These are phyloP conservation scores for Daldinia grandis DNA, from an alignment of 495 filamentous ascomycete genomes.

Conservation along the genomic window DNA sequence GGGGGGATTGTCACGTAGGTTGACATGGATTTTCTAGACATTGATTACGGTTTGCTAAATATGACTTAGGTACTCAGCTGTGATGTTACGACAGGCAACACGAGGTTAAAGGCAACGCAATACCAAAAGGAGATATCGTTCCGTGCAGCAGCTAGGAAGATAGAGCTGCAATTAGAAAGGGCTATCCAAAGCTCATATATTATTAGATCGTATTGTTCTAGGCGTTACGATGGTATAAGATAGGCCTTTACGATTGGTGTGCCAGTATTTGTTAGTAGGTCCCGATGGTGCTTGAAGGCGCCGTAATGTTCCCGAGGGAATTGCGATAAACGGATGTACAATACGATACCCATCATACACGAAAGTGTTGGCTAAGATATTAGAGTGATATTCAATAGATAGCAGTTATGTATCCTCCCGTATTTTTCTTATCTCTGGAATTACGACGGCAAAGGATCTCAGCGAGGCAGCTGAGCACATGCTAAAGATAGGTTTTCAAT, in stretches of 20 bases:
- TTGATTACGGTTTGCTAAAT: conserved; percentile 5
- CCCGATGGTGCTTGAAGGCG: neutral
- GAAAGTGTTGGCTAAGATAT: neutral
- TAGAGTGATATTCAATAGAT: neutral
- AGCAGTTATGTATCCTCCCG: neutral
- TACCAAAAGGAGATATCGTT: neutral
- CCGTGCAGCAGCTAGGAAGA: conserved; percentile 13
- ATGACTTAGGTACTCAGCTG: conserved; percentile 56
- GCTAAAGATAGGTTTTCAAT: too few relatives aligned
- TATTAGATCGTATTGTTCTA: conserved; percentile 5
- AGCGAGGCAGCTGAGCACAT: neutral
- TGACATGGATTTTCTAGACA: neutral
- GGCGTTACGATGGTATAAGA: conserved; percentile 12
- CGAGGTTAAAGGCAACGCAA: conserved; percentile 4
- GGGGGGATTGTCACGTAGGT: conserved; percentile 64
- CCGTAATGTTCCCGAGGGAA: neutral
- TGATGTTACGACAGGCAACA: conserved; percentile 55
- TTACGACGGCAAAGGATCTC: neutral
- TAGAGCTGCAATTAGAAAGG: neutral
- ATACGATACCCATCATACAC: conserved; percentile 17
- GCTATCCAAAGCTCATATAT: neutral
- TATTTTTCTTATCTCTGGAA: neutral
- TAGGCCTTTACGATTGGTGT: neutral
- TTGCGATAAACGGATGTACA: neutral
- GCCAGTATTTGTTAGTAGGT: neutral